Percentiles rank a stretch among this genome's conserved stretches.
Conservation (phyloP, 805 yeast species). For the Candida sanyiensis region DNA sequence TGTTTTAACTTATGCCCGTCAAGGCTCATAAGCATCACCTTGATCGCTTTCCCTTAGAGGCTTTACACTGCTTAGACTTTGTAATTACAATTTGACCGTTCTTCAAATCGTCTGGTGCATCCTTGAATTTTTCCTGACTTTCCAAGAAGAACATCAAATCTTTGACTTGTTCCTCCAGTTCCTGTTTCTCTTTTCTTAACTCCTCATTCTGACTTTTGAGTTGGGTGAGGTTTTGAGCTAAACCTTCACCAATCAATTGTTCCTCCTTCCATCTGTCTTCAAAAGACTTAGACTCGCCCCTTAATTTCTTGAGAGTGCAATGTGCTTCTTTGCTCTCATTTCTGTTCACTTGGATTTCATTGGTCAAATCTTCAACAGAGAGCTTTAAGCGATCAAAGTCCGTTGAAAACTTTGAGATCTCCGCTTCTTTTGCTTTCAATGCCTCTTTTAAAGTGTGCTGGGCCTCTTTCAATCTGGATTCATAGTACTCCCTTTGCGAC, state of each 20-base stretch:
- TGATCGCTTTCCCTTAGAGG: not conserved
- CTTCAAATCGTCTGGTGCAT: constrained; percentile 64
- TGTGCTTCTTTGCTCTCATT: too few relatives aligned
- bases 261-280: constrained; percentile 34
- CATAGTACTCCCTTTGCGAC: constrained; percentile 81
- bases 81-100: constrained; percentile 62
- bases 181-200: constrained; percentile 38
- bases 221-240: constrained; percentile 35
- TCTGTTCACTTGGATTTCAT: too few relatives aligned
- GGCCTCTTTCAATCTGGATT: constrained; percentile 38
- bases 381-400: not conserved
- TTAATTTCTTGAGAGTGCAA: too few relatives aligned
- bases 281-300: constrained; percentile 1
- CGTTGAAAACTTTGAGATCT: not conserved
- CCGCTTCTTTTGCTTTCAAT: not conserved
- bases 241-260: constrained; percentile 36
- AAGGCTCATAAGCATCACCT: too few relatives aligned
- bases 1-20: too few relatives aligned
- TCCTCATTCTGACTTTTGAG: constrained; percentile 28
- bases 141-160: constrained; percentile 81
- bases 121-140: constrained; percentile 63
- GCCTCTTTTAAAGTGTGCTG: constrained; percentile 21
- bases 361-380: not conserved
- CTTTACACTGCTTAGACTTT: too few relatives aligned
- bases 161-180: constrained; percentile 55